Evolutionary conservation across 1,284 basidiomycete species (phyloP).

Genomic region (Stygiomarasmius scandens): DNA sequence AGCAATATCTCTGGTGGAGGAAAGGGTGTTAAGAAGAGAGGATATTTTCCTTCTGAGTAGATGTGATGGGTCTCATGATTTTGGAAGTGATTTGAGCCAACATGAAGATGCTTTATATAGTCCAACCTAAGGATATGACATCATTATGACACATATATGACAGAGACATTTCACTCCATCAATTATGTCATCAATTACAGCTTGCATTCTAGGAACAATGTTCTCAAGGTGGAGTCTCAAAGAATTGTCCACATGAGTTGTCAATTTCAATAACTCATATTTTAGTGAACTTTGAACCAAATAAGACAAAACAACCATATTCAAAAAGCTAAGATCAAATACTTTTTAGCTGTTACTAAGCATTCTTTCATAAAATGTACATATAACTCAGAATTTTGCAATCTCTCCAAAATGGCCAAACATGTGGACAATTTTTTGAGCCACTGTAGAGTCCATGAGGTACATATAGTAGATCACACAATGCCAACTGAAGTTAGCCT

Average conservation of each 20-base stretch:
- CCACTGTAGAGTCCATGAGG: too few species aligned
- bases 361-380: background rate
- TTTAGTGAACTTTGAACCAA: background rate
- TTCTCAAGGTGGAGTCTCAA: background rate
- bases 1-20: background rate
- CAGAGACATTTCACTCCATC: too few species aligned
- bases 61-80: constrained; percentile 1
- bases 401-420: constrained; percentile 2
- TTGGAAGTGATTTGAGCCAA: background rate
- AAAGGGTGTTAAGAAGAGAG: background rate
- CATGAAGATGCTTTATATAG: background rate
- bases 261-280: background rate
- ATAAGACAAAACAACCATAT: too few species aligned
- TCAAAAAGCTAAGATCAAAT: background rate
- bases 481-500: too few species aligned
- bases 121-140: background rate
- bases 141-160: background rate
- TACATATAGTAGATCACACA: too few species aligned
- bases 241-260: constrained; percentile 1
- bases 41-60: constrained; percentile 1
- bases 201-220: too few species aligned
- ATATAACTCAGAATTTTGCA: background rate
- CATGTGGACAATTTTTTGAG: constrained; percentile 7
- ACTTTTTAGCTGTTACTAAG: background rate
- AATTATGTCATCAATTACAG: too few species aligned